Evolutionary conservation across 148 eudicot species (phyloP).

Genomic region (Silene latifolia): DNA sequence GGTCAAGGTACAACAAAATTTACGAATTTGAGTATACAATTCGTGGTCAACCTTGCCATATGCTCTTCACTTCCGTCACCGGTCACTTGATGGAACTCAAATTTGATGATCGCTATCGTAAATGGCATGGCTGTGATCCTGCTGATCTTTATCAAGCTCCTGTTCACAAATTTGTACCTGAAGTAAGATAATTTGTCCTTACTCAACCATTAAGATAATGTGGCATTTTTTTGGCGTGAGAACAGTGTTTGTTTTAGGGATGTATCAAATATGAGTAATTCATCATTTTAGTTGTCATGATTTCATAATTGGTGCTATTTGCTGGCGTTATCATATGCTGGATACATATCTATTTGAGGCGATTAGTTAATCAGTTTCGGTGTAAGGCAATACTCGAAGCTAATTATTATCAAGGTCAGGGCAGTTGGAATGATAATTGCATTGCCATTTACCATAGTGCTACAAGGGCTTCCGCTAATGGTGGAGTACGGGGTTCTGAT

Average conservation of each 20-base stretch:
- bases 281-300: too few relatives aligned
- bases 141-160: slow-evolving; percentile 72
- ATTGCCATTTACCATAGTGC: too few relatives aligned
- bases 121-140: slow-evolving; percentile 96
- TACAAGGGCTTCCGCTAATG: too few relatives aligned
- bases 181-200: slow-evolving; percentile 29
- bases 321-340: background rate
- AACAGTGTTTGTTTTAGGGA: too few relatives aligned
- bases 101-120: slow-evolving; percentile 69
- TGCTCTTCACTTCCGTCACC: slow-evolving; percentile 87
- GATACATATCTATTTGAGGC: background rate
- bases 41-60: slow-evolving; percentile 56
- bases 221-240: too few relatives aligned
- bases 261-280: too few relatives aligned
- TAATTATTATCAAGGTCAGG: too few relatives aligned
- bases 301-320: background rate
- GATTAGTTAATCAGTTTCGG: background rate
- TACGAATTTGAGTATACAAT: slow-evolving; percentile 70
- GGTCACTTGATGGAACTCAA: slow-evolving; percentile 95
- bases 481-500: too few relatives aligned
- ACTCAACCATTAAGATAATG: too few relatives aligned
- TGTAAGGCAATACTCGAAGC: background rate
- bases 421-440: too few relatives aligned
- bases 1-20: slow-evolving; percentile 82
- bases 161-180: slow-evolving; percentile 59